Base-by-base conservation (phyloP, 2,329 filamentous ascomycete genomes). In the Elsinoe australis region DNA sequence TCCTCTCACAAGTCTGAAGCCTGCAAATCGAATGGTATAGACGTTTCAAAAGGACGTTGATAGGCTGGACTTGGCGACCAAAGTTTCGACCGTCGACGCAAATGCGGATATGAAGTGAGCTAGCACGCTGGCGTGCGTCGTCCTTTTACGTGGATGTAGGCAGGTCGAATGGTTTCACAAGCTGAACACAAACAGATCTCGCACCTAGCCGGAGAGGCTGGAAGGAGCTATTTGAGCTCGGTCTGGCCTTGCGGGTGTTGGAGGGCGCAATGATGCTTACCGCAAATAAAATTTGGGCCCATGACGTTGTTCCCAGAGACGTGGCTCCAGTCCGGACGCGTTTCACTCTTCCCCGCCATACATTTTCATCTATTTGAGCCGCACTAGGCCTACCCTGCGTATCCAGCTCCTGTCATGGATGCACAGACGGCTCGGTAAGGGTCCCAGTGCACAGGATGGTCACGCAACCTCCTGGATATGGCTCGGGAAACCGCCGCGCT, bases 91-190 rank as follows among this genome's bases (percentile, higher is more conserved):
- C 39, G 39, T 31, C 26, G 26, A 21, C 17, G 26, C 19, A 14
- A 15, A 44, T n/a, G 26, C 7, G 7, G 26, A 12, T 12, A 29
- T 12, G 7, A 29, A 18, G 3, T 4, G 10, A 17, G 6, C 35
- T 39, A 19, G 10, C 10, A 17, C 17, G 9, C 21, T 10, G 24
- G 14, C 26, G 26, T 32, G 12, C 5, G 29, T 32, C 24, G 14
- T 44, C 5, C 10, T 5, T 5, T 12, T 2, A 44, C 39, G 39
- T 44, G 39, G 39, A 21, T n/a, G 15, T 44, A n/a, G 39, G 39
- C 39, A 44, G 39, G 39, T 31, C 39, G 39, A 44, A 44, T 44
- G 39, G 39, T 31, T 41, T 41, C 36, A 41, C 36, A 41, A 41
- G 6, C 6, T 6, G 36, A 28, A 41, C 21, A n/a, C n/a, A n/a